These are phyloP conservation scores for Pinus albicaulis DNA, from an alignment of 75 land plant species.

Conservation along the genomic window DNA sequence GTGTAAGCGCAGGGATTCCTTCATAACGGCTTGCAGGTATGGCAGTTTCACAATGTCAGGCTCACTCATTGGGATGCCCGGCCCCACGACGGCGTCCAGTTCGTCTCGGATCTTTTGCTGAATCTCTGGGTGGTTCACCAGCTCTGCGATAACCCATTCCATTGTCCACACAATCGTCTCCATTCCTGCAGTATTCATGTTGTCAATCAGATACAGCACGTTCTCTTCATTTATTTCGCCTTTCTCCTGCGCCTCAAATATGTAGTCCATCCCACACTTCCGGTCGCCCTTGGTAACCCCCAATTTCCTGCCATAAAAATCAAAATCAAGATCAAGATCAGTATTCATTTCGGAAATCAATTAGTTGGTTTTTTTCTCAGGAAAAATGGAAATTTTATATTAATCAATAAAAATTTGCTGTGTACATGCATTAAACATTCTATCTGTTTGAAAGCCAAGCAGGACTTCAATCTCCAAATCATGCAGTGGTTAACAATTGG, in stretches of 20 bases:
- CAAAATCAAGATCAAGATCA: neutral
- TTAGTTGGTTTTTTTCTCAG: too few species aligned
- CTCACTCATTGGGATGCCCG: slow-evolving; percentile 19
- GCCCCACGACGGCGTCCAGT: slow-evolving; percentile 23
- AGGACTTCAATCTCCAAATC: too few species aligned
- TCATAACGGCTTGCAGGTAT: slow-evolving; percentile 22
- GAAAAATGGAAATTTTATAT: too few species aligned
- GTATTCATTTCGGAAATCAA: too few species aligned
- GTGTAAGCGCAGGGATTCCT: slow-evolving; percentile 66
- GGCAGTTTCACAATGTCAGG: slow-evolving; percentile 19
- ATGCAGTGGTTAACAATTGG: too few species aligned
- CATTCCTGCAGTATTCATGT: slow-evolving; percentile 40
- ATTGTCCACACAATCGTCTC: slow-evolving; percentile 60
- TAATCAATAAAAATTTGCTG: too few species aligned
- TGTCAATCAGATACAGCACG: slow-evolving; percentile 32
- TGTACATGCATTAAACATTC: too few species aligned
- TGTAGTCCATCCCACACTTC: slow-evolving; percentile 15
- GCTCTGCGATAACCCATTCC: slow-evolving; percentile 53
- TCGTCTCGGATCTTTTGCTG: slow-evolving; percentile 29
- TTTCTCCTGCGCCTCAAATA: slow-evolving; percentile 15
- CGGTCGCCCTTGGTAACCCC: neutral
- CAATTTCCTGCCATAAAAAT: slow-evolving; percentile 8
- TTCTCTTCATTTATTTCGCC: slow-evolving; percentile 36
- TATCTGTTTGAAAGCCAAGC: too few species aligned
- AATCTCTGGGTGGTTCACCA: slow-evolving; percentile 30